These are phyloP conservation scores for Paracamarosporium sp. DNA, from an alignment of 2,329 filamentous ascomycete genomes.

Conservation along the genomic window DNA sequence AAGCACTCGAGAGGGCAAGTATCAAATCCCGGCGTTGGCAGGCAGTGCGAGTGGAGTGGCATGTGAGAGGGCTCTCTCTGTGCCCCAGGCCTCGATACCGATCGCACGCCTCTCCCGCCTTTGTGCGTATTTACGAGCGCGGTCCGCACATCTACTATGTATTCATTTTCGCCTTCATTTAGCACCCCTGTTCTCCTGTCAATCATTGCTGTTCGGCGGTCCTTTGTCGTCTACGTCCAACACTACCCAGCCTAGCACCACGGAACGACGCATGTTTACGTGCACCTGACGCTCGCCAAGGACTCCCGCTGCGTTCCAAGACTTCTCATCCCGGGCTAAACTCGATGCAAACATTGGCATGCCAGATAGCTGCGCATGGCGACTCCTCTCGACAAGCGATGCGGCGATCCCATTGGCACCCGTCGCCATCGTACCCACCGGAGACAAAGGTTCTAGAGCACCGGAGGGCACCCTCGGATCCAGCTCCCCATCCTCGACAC, in stretches of 20 bases:
- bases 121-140: not conserved
- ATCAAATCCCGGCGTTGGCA: not conserved
- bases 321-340: not conserved
- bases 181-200: not conserved
- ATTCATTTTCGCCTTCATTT: not conserved
- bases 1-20: not conserved
- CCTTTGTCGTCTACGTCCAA: not conserved
- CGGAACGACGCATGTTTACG: slow-evolving; percentile 2
- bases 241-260: not conserved
- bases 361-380: not conserved
- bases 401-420: not conserved
- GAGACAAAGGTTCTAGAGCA: slow-evolving; percentile 2
- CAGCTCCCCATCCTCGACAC: not conserved
- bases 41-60: not conserved
- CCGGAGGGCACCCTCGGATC: slow-evolving; percentile 1
- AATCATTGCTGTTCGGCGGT: not conserved
- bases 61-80: slow-evolving; percentile 4
- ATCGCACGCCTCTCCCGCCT: not conserved
- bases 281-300: slow-evolving; percentile 7
- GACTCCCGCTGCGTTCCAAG: not conserved
- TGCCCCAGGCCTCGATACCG: not conserved
- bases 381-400: not conserved
- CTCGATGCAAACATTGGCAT: not conserved
- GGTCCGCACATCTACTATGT: not conserved
- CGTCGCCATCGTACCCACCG: not conserved